A percentile compares a stretch with the other conserved stretches of the same genome.
phyloP scores from a whole-genome alignment of 2,329 filamentous ascomycete species.

The Fusarium decemcellulare region DNA sequence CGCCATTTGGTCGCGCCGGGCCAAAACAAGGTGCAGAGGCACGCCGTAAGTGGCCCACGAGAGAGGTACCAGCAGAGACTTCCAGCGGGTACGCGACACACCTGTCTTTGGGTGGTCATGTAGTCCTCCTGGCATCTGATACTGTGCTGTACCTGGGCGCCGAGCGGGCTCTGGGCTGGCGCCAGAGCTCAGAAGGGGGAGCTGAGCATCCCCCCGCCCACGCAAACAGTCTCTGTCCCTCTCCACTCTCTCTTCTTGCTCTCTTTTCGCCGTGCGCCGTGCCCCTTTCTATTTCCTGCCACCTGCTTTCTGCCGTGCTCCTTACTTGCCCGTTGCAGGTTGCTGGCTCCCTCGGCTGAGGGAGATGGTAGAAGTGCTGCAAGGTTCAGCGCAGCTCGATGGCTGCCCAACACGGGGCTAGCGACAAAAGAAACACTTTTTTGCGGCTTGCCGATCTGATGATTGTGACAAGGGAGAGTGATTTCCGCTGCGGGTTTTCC shows the following conservation, averaged over 20 bases:
- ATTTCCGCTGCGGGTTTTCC: conserved; percentile 16
- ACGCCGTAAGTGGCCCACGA: conserved; percentile 45
- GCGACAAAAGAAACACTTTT: conserved; percentile 9
- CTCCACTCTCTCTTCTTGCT: conserved; percentile 48
- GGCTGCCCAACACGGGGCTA: conserved; percentile 41
- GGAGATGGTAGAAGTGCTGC: conserved; percentile 16
- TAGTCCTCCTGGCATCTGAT: conserved; percentile 52
- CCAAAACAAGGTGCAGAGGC: conserved; percentile 46
- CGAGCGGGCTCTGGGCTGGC: conserved; percentile 32
- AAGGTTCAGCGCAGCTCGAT: conserved; percentile 30
- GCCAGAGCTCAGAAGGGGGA: conserved; percentile 46
- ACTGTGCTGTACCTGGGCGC: conserved; percentile 55
- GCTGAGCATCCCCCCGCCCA: conserved; percentile 50
- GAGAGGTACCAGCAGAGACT: conserved; percentile 52
- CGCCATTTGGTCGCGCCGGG: conserved; percentile 45
- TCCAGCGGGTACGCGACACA: conserved; percentile 55
- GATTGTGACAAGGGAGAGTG: conserved; percentile 26
- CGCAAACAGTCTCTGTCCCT: conserved; percentile 43
- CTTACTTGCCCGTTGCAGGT: conserved; percentile 17
- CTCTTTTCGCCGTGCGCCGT: conserved; percentile 6
- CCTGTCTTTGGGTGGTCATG: conserved; percentile 51
- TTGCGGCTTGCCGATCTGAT: conserved; percentile 39
- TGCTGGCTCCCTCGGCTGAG: conserved; percentile 12
- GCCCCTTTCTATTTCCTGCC: conserved; percentile 35
- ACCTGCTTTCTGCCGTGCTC: conserved; percentile 30